Base-by-base conservation (phyloP, 352 stramenopile genomes). In the Phytopythium boreale region DNA sequence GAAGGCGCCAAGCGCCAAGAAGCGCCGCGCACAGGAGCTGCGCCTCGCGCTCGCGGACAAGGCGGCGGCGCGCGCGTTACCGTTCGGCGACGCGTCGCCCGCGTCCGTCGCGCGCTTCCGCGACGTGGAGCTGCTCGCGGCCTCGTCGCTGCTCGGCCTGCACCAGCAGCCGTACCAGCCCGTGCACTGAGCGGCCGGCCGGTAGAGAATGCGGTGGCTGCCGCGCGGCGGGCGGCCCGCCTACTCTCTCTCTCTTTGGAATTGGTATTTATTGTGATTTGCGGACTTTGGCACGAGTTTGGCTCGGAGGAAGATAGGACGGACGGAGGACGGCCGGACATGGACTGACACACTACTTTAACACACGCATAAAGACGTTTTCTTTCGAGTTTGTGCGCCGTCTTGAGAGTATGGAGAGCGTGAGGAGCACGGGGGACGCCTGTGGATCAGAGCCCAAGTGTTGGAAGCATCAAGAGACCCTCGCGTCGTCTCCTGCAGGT, bases 41-140 rank as follows among this genome's bases (percentile, higher is more conserved):
- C 76, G 71, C 6, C 44, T 76, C 31, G 72, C 70, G 27, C 56
- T 83, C 20, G 59, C 51, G 0, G 63, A 70, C 31, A 59, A 66
- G 44, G 22, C 34, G 14, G 46, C 31, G 10, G 22, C 58, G 34
- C 17, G 27, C 12, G 37, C 22, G 5, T 12, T 27, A 20, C n/a
- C 44, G 44, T 39, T 51, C 34, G 51, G 29, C 53, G 64, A 27
- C 39, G 64, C 34, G 19, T 55, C 55, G 20, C n/a, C 41, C 29
- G 63, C 69, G 20, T 53, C 66, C 29, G 41, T 69, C 8, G 63
- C 73, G 34, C 69, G 74, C 43, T 80, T 95, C 41, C 73, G 89
- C 39, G 82, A 95, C 39, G 72, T 90, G 49, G 86, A 95, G 70
- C 82, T 95, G 59, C 66, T 93, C 10, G 86, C 81, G 2, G 86